Percentiles rank a stretch among this genome's conserved stretches.
Evolutionary conservation across 2,329 filamentous ascomycete species (phyloP).

Genomic region (Chaetomium olivaceum): DNA sequence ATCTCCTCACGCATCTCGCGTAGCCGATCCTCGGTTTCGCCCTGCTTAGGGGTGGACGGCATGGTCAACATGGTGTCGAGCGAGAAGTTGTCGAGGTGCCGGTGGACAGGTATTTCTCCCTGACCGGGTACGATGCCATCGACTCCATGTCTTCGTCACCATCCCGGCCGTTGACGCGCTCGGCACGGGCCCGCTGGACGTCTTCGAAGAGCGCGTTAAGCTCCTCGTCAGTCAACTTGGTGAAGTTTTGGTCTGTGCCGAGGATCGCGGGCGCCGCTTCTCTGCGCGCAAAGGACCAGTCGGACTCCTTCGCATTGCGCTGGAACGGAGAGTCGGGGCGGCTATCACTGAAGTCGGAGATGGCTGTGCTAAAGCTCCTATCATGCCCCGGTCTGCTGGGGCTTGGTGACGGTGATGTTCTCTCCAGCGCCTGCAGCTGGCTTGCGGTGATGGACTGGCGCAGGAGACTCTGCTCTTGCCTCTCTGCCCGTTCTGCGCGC

Average conservation of each 20-base stretch:
- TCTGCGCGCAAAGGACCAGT: conserved; percentile 90
- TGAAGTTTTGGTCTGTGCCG: conserved; percentile 88
- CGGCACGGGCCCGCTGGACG: conserved; percentile 81
- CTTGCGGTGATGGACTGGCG: conserved; percentile 75
- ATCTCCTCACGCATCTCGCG: conserved; percentile 77
- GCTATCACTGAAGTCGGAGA: conserved; percentile 77
- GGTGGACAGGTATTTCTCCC: conserved; percentile 94
- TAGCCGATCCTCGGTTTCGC: conserved; percentile 73
- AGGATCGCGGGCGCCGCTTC: conserved; percentile 92
- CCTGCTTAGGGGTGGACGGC: conserved; percentile 83
- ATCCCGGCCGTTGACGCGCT: conserved; percentile 70
- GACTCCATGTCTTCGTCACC: conserved; percentile 90
- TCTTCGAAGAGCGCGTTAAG: conserved; percentile 92
- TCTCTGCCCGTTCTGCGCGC: conserved; percentile 84
- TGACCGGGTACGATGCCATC: conserved; percentile 78
- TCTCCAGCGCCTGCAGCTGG: conserved; percentile 61
- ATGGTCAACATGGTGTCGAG: conserved; percentile 92
- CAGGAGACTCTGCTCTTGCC: conserved; percentile 73
- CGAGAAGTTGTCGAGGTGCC: conserved; percentile 96
- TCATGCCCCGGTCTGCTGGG: conserved; percentile 68
- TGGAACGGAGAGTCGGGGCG: conserved; percentile 74
- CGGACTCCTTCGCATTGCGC: conserved; percentile 73
- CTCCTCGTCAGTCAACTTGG: conserved; percentile 88
- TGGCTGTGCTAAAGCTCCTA: conserved; percentile 73
- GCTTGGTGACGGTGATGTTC: conserved; percentile 56